Percentiles rank a stretch among this genome's conserved stretches.
These are phyloP conservation scores for Pleurotus tuber-regium DNA, from an alignment of 768 basidiomycete species.

Conservation along the genomic window DNA sequence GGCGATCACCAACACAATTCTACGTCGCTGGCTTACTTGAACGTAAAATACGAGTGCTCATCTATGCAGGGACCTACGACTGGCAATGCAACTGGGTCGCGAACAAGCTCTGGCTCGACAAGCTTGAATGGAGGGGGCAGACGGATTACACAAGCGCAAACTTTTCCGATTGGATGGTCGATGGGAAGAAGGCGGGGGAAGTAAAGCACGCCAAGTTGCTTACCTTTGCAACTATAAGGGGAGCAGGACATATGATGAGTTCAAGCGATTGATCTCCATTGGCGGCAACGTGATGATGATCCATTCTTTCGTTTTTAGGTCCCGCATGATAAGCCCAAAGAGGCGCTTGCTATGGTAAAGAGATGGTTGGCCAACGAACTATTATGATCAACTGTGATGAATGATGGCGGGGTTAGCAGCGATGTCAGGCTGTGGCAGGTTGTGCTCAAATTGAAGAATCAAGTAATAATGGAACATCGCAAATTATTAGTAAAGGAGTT, in stretches of 20 bases:
- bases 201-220: slow-evolving; percentile 33
- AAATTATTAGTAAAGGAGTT: not conserved
- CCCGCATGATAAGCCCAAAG: slow-evolving; percentile 58
- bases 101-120: slow-evolving; percentile 74
- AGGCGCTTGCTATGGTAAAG: slow-evolving; percentile 57
- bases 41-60: slow-evolving; percentile 69
- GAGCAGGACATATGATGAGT: slow-evolving; percentile 65
- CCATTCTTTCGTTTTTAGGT: slow-evolving; percentile 30
- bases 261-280: slow-evolving; percentile 14
- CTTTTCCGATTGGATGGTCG: slow-evolving; percentile 59
- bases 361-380: slow-evolving; percentile 52
- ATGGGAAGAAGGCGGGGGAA: slow-evolving; percentile 46
- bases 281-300: not conserved
- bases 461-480: not conserved
- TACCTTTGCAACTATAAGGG: slow-evolving; percentile 53
- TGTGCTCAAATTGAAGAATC: not conserved
- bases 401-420: not conserved
- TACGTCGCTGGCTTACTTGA: slow-evolving; percentile 72
- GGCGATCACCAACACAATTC: slow-evolving; percentile 52
- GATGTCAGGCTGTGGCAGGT: not conserved
- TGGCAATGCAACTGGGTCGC: slow-evolving; percentile 82
- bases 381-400: slow-evolving; percentile 25
- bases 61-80: slow-evolving; percentile 74
- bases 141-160: slow-evolving; percentile 44
- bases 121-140: slow-evolving; percentile 69